Base-by-base conservation (phyloP, 805 yeast species). In the Trichomonascus vanleenenianus region DNA sequence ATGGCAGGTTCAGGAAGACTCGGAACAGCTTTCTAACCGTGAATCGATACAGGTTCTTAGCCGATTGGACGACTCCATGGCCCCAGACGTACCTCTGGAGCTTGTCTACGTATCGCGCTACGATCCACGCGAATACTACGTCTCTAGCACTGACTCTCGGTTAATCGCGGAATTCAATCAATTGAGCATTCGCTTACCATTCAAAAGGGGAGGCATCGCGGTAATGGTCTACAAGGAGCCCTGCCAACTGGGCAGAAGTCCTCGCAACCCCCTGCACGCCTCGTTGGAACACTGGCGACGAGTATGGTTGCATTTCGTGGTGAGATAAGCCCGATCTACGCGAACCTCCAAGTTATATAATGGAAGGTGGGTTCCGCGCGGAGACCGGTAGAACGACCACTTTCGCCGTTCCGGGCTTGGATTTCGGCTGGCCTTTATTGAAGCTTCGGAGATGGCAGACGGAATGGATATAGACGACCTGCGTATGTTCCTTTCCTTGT, bases 1-100 rank as follows among this genome's bases (percentile, higher is more conserved):
- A 66, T 2, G 89, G 88, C 4, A 82, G 63, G 0, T 61, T 30
- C 33, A 61, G 45, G 48, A 70, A 46, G 3, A 58, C 12, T 14
- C 34, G 39, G 41, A 58, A 57, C 18, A 62, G 30, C 10, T 32
- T 20, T 14, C 48, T 30, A 4, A 48, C 47, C 3, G 44, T 39
- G 11, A 31, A 11, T 3, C 38, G 18, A 36, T 46, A 48, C 9
- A 22, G 18, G 30, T n/a, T 33, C 19, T 19, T 19, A 12, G 32
- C 18, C 22, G 42, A 7, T 30, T 18, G 18, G 15, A 30, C 36
- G 5, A n/a, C 9, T n/a, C 67, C 67, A 42, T 55, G 54, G 31
- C 59, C 59, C 10, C 35, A 30, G 12, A 56, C 42, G 34, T 50
- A 52, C 14, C 54, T 37, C 5, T 27, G 34, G 39, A 39, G 39